A percentile compares a stretch with the other conserved stretches of the same genome.
phyloP scores from a whole-genome alignment of 371 early-diverging fungal species.

The Lichtheimia corymbifera region DNA sequence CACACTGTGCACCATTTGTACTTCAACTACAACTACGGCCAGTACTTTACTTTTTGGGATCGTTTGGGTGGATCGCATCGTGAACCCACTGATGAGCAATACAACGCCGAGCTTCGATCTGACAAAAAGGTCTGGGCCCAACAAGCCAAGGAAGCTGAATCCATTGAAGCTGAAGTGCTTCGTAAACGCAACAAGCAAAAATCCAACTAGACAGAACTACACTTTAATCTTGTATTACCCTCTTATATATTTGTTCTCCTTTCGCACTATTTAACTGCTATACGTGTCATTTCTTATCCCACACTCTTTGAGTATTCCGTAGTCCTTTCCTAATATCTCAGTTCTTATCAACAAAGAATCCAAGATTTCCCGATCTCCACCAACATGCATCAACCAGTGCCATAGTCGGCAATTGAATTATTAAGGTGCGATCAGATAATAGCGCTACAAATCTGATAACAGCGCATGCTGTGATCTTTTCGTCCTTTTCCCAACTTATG shows the following conservation, averaged over 20 bases:
- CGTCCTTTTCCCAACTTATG: slow-evolving; percentile 7
- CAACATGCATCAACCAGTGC: too few relatives aligned
- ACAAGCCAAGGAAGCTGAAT: slow-evolving; percentile 69
- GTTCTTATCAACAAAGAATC: too few relatives aligned
- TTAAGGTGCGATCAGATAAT: slow-evolving; percentile 13
- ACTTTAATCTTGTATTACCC: not conserved
- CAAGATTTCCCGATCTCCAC: too few relatives aligned
- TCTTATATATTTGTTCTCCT: not conserved
- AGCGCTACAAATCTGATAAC: not conserved
- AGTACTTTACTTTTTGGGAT: slow-evolving; percentile 93
- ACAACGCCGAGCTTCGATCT: slow-evolving; percentile 59
- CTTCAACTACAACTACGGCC: slow-evolving; percentile 98
- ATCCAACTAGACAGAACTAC: slow-evolving; percentile 14
- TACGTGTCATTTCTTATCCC: too few relatives aligned
- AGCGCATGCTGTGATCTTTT: slow-evolving; percentile 2
- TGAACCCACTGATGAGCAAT: slow-evolving; percentile 70
- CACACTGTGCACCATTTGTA: slow-evolving; percentile 96
- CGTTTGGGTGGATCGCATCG: slow-evolving; percentile 74
- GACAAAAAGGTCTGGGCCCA: slow-evolving; percentile 66
- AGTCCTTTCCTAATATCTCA: too few relatives aligned
- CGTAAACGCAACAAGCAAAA: slow-evolving; percentile 16
- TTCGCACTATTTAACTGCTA: not conserved
- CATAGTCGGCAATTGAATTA: too few relatives aligned
- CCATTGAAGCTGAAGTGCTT: slow-evolving; percentile 43
- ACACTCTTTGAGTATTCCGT: too few relatives aligned